phyloP scores from a whole-genome alignment of 805 yeast genomes.

The Ogataea allantospora region DNA sequence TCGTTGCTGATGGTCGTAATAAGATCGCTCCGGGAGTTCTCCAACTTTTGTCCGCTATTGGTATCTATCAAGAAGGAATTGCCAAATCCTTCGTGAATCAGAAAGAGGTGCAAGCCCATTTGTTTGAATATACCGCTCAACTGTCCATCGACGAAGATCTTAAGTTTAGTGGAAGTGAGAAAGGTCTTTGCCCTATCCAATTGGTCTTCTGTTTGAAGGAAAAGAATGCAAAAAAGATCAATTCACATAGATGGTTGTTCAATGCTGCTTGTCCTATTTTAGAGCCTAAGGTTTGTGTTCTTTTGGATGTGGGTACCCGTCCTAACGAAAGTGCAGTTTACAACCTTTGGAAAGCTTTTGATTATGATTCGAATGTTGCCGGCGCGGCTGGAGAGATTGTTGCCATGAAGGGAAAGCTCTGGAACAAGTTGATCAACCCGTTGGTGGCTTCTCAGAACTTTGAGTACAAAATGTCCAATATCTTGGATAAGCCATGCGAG shows the following conservation, averaged over 20 bases:
- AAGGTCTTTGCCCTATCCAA: constrained; percentile 92
- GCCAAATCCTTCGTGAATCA: constrained; percentile 93
- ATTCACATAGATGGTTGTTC: constrained; percentile 97
- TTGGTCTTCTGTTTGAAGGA: constrained; percentile 90
- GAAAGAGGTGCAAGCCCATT: constrained; percentile 87
- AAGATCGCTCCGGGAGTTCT: constrained; percentile 82
- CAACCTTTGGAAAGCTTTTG: constrained; percentile 97
- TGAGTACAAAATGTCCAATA: constrained; percentile 96
- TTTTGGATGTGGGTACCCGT: constrained; percentile 96
- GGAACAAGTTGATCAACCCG: constrained; percentile 81
- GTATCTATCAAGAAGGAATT: constrained; percentile 95
- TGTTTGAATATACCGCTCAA: constrained; percentile 95
- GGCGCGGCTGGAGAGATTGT: constrained; percentile 99
- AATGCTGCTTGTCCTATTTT: constrained; percentile 91
- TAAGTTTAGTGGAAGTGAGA: constrained; percentile 86
- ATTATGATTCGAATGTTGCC: constrained; percentile 92
- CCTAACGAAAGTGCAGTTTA: constrained; percentile 88
- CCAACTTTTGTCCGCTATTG: constrained; percentile 89
- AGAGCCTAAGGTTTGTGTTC: constrained; percentile 85
- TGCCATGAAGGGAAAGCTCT: constrained; percentile 89
- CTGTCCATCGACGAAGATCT: constrained; percentile 86
- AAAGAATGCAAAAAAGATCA: constrained; percentile 86
- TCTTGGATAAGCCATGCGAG: constrained; percentile 91
- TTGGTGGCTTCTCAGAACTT: constrained; percentile 94
- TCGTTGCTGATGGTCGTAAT: constrained; percentile 92